Conservation (phyloP, 306 rosid genomes). For the Rosa rugosa region DNA sequence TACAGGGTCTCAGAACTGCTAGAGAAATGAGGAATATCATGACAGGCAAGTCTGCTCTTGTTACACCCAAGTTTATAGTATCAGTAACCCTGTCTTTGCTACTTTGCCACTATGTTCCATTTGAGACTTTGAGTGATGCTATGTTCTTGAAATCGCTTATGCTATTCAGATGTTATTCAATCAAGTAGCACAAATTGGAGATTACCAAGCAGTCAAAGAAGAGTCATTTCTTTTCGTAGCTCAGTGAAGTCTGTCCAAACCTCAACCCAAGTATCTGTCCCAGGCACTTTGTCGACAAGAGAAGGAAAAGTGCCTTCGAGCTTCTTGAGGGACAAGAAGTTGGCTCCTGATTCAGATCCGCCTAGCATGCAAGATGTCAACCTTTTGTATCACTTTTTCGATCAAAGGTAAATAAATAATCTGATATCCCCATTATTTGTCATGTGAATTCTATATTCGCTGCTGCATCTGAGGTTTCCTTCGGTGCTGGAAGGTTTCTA, state of each 20-base stretch:
- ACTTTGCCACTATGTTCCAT: background rate
- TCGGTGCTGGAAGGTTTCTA: conserved; percentile 1
- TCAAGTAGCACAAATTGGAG: conserved; percentile 37
- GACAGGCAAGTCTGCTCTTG: conserved; percentile 49
- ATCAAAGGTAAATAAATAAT: conserved; percentile 51
- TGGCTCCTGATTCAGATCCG: conserved; percentile 81
- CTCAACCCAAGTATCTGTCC: conserved; percentile 43
- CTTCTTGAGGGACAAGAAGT: conserved; percentile 51
- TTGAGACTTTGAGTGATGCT: background rate
- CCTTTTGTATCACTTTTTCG: conserved; percentile 64
- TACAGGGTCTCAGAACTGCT: conserved; percentile 45
- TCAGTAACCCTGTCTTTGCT: background rate
- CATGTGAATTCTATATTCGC: background rate
- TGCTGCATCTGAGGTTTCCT: conserved; percentile 3
- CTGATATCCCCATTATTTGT: background rate
- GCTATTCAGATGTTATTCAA: conserved; percentile 38
- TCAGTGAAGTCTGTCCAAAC: conserved; percentile 52
- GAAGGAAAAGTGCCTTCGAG: conserved; percentile 37
- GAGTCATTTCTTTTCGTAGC: conserved; percentile 37
- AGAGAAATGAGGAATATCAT: conserved; percentile 38
- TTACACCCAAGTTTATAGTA: background rate
- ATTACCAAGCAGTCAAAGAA: conserved; percentile 33
- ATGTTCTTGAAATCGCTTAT: background rate
- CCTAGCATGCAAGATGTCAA: conserved; percentile 67
- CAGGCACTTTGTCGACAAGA: conserved; percentile 38